These are phyloP conservation scores for Triangularia setosa DNA, from an alignment of 2,329 filamentous ascomycete genomes.

Conservation along the genomic window DNA sequence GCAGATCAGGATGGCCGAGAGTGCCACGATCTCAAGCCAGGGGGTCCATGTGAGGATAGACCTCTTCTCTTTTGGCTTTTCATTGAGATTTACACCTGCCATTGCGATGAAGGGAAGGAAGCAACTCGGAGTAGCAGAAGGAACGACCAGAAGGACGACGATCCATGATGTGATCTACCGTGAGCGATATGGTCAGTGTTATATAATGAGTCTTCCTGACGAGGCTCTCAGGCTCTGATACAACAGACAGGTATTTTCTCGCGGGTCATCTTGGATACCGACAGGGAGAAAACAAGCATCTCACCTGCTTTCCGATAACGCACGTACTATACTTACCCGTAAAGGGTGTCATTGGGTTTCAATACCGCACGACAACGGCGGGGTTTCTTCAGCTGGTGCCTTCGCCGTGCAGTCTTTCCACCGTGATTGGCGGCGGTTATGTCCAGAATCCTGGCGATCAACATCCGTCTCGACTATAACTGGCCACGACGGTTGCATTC, in stretches of 20 bases:
- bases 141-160: not conserved
- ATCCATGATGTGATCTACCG: not conserved
- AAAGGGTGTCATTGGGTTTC: not conserved
- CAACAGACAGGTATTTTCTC: not conserved
- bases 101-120: not conserved
- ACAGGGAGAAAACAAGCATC: not conserved
- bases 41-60: slow-evolving; percentile 8
- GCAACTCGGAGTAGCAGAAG: not conserved
- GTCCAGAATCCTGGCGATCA: not conserved
- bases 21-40: slow-evolving; percentile 5
- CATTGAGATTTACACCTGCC: not conserved
- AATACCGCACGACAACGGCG: not conserved
- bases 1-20: slow-evolving; percentile 3
- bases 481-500: not conserved
- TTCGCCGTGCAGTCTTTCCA: not conserved
- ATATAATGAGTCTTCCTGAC: not conserved
- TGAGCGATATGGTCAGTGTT: not conserved
- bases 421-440: not conserved
- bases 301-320: not conserved
- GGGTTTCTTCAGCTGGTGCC: not conserved
- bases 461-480: not conserved
- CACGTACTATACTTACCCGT: not conserved
- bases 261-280: not conserved
- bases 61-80: not conserved
- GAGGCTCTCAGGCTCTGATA: not conserved